Base-by-base conservation (phyloP, 2,329 filamentous ascomycete species). In the Pseudophaeomoniella oleicola region DNA sequence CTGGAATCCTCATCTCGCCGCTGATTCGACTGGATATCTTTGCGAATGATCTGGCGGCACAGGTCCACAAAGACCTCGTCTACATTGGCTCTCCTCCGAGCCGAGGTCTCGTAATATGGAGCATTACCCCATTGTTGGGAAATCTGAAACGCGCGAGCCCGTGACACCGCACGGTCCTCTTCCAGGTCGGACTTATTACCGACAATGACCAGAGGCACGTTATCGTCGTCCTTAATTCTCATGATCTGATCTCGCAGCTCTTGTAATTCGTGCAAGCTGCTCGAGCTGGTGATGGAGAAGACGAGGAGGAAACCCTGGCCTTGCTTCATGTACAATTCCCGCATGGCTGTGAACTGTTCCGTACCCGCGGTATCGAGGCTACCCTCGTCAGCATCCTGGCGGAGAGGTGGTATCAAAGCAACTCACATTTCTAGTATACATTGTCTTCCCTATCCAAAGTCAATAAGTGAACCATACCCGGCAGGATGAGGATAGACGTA, bases 161-260 rank as follows among this genome's bases (percentile, higher is more conserved):
- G 73, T 10, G 80, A 75, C 5, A 94, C 81, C 14, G 72, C 73
- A 18, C 85, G 76, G 54, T 87, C 81, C 53, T 93, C 85, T 58
- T 90, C 84, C 31, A 94, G 69, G 52, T 94, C 85, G 41, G 80
- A 81, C 60, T 93, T 93, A 67, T 93, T 94, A 43, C 85, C 85
- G 33, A 92, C 85, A 42, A 94, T 83, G 35, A 94, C 85, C 53
- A 94, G 82, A 15, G 83, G 83, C 3, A 88, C 75, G 43, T 77
- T 79, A 38, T 85, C 80, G 57, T 88, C 82, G 55, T 87, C 81
- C 61, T 93, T 93, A 60, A 92, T 88, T 41, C 84, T 82, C 42
- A 86, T 79, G 44, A 94, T 92, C 58, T 93, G 84, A 51, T 93
- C 84, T 35, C 84, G 79, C 30, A 94, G 69, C 48, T 82, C 79